A percentile compares a stretch with the other conserved stretches of the same genome.
These are phyloP conservation scores for Cutaneotrichosporon dermatis DNA, from an alignment of 1,284 basidiomycete genomes.

Conservation along the genomic window DNA sequence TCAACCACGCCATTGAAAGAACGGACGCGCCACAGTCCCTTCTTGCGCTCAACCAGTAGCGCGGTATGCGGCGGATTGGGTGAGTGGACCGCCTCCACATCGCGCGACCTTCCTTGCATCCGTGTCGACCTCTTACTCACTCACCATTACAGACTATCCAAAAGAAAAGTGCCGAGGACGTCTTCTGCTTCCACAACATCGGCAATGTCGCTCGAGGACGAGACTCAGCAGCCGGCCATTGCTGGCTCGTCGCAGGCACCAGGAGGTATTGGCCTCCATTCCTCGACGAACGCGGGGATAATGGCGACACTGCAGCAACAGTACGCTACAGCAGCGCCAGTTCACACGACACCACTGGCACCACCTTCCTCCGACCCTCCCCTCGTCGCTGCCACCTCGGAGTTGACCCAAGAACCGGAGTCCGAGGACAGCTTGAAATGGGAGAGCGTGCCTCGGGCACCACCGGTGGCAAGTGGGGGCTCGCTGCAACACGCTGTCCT, in stretches of 20 bases:
- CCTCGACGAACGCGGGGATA: not conserved
- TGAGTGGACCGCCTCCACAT: slow-evolving; percentile 12
- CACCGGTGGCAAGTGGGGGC: too few species aligned
- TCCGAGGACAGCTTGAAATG: not conserved
- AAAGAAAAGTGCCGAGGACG: not conserved
- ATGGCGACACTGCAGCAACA: not conserved
- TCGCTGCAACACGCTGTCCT: not conserved
- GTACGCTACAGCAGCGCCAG: not conserved
- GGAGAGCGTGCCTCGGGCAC: not conserved
- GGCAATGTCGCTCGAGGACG: slow-evolving; percentile 14
- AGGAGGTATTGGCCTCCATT: too few species aligned
- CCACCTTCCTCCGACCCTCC: not conserved
- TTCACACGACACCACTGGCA: not conserved
- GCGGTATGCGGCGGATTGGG: slow-evolving; percentile 6
- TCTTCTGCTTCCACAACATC: not conserved
- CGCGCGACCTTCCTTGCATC: not conserved
- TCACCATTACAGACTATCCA: not conserved
- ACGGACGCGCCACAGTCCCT: too few species aligned
- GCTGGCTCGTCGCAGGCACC: not conserved
- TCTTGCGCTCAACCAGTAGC: not conserved
- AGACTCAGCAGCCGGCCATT: slow-evolving; percentile 15
- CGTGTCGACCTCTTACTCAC: too few species aligned
- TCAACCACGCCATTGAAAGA: too few species aligned
- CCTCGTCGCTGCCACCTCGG: not conserved
- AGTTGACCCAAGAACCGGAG: not conserved